Evolutionary conservation across 2,329 filamentous ascomycete species (phyloP).

Genomic region (Sordariomycetes sp.): DNA sequence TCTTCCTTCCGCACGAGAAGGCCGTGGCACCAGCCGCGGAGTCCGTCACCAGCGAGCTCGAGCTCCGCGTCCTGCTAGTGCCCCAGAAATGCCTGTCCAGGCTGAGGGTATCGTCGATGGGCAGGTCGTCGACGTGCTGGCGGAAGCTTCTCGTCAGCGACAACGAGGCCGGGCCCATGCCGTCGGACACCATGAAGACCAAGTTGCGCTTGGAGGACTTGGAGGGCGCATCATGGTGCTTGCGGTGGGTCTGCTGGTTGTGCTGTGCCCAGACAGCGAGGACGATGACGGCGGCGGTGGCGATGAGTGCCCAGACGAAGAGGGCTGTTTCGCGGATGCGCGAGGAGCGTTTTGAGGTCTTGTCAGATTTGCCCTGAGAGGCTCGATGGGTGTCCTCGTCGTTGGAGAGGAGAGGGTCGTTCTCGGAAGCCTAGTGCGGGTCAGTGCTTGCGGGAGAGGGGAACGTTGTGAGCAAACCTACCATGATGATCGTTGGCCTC

Average conservation of each 20-base stretch:
- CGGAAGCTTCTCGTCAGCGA: constrained; percentile 79
- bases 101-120: constrained; percentile 63
- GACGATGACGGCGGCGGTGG: constrained; percentile 69
- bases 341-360: constrained; percentile 15
- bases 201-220: constrained; percentile 72
- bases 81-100: constrained; percentile 89
- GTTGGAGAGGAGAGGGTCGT: constrained; percentile 31
- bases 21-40: constrained; percentile 95
- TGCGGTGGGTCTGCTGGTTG: constrained; percentile 39
- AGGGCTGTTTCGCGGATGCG: constrained; percentile 63
- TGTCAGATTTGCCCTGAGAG: constrained; percentile 14
- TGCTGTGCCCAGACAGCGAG: constrained; percentile 74
- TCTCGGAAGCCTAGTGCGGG: constrained; percentile 32
- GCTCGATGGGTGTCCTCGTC: constrained; percentile 18
- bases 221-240: constrained; percentile 14
- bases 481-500: no score
- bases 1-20: constrained; percentile 87
- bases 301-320: constrained; percentile 74
- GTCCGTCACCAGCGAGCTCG: constrained; percentile 81
- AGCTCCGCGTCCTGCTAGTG: constrained; percentile 76
- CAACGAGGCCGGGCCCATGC: constrained; percentile 92
- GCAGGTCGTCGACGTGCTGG: constrained; percentile 67
- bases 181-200: constrained; percentile 98
- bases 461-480: no score
- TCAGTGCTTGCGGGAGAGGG: no score